These are phyloP conservation scores for Metrosideros polymorpha DNA, from an alignment of 441 rosid species.

Conservation along the genomic window DNA sequence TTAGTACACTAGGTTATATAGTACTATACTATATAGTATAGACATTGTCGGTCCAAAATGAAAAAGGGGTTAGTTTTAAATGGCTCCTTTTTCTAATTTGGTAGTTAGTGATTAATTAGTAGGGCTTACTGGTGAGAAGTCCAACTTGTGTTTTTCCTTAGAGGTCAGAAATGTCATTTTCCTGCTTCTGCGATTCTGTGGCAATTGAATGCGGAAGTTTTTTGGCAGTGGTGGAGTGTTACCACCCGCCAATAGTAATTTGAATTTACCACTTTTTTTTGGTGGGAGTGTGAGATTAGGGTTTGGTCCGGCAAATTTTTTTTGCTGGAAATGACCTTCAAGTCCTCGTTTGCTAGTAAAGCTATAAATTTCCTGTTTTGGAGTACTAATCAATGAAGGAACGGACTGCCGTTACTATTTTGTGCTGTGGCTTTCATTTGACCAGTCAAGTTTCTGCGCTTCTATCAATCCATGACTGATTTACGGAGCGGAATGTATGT, in stretches of 20 bases:
- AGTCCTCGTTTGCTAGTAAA: background rate
- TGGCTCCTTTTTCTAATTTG: background rate
- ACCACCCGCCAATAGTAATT: constrained; percentile 35
- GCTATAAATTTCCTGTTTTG: background rate
- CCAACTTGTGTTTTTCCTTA: background rate
- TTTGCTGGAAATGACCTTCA: background rate
- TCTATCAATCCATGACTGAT: too few relatives aligned
- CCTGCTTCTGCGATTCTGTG: background rate
- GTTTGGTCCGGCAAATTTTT: background rate
- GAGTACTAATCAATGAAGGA: background rate
- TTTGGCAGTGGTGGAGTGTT: constrained; percentile 37
- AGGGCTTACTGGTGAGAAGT: background rate
- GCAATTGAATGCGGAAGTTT: background rate
- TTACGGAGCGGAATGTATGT: background rate
- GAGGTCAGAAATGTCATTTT: background rate
- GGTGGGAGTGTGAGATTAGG: background rate
- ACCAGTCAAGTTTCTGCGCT: background rate
- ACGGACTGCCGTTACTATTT: background rate
- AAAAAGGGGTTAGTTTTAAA: background rate
- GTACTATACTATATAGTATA: background rate
- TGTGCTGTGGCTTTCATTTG: background rate
- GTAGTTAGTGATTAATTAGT: background rate
- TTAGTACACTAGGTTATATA: background rate
- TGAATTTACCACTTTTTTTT: background rate
- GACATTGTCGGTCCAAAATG: background rate